Base-by-base conservation (phyloP, 2,329 filamentous ascomycete species). In the Aspergillus brasiliensis region DNA sequence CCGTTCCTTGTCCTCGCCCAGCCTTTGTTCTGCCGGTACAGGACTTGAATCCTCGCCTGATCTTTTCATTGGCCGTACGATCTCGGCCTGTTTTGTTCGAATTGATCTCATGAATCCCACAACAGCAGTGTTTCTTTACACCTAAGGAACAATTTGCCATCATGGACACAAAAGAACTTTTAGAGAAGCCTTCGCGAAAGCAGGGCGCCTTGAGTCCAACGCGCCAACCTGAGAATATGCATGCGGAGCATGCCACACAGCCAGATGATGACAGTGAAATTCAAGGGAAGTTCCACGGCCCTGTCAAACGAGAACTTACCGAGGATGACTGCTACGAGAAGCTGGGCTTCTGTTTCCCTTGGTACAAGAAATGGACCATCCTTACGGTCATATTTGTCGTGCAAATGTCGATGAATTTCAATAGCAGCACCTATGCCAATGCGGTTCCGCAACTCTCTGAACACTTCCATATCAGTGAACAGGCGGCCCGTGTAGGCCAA, bases 361-460 rank as follows among this genome's bases (percentile, higher is more conserved):
- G 61, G 51, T 67, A 65, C 58, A 89, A 88, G 78, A 91, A 91
- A 78, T 91, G 89, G 88, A 84, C 79, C 65, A 89, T 91, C 66
- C 81, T 91, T 52, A 84, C 83, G 17, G 82, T 91, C 71, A 89
- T 91, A 72, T 91, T 91, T 78, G 77, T 85, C 65, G 88, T 91
- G 4, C 89, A 91, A 70, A 86, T 88, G 15, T 91, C 88, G 7
- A 91, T 91, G 88, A 91, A 91, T 79, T 90, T 91, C 80, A 91
- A 91, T 78, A 89, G 88, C 2, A 88, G 86, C 54, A 82, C 91
- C 6, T 91, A 90, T 75, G 87, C 88, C 49, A 90, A 90, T 66
- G 88, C 84, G 27, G 80, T 90, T n/a, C 73, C 75, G 0, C 87
- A 87, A n/a, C 87, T 92, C 55, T 77, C 83, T 0, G 78, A 87